Base-by-base conservation (phyloP, 2,329 filamentous ascomycete genomes). In the Aspergillus cejpii region DNA sequence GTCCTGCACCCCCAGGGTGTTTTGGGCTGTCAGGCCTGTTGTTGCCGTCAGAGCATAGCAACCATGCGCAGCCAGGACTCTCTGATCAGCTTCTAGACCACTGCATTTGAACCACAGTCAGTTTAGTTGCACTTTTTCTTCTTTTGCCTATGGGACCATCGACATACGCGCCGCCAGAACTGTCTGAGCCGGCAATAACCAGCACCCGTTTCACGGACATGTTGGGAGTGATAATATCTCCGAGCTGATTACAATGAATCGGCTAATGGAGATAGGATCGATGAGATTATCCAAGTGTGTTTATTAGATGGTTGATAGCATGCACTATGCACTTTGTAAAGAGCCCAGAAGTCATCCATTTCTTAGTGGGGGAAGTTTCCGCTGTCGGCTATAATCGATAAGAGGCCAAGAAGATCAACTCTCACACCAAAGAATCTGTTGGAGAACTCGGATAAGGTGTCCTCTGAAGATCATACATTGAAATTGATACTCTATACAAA, bases 31-130 rank as follows among this genome's bases (percentile, higher is more conserved):
- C 61, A 98, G 73, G 15, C 91, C 91, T 11, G 91, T 94, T 7
- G 91, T 96, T 17, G 90, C 88, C 40, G 91, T 96, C 82, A 96
- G 94, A 48, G 88, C 89, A 74, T 97, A 97, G 70, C 87, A 92
- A 48, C 85, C 83, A 77, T 97, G 89, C 14, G 87, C 87, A 36
- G 89, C 85, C 49, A 95, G 84, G 49, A 94, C 89, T 65, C 95
- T 94, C 63, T 97, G 90, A 64, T 97, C 91, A 29, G 91, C 92
- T 67, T 98, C 91, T 26, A 98, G 80, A 41, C 91, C 92, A 44
- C 90, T 95, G 59, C 10, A 43, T 45, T 33, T 28, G n/a, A 39
- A 49, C 57, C 38, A 46, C n/a, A 50, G 46, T 42, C n/a, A n/a
- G n/a, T 44, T 55, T 52, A 34, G 31, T 19, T 10, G 17, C 2